Base-by-base conservation (phyloP, 2,329 filamentous ascomycete genomes). In the Hypoxylon sp. region DNA sequence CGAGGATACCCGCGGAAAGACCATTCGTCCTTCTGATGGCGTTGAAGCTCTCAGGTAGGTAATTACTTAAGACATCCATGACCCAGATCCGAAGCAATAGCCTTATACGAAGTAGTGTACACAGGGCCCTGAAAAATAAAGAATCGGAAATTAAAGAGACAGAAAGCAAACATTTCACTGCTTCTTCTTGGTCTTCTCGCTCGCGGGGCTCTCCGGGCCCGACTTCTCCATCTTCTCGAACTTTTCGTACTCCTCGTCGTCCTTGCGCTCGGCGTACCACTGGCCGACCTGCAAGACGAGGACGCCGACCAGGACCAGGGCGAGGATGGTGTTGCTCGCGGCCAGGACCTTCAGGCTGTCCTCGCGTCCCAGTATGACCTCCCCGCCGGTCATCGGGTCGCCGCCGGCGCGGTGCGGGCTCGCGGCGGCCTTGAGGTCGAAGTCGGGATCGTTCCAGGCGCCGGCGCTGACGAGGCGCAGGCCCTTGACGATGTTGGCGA, bases 201-300 rank as follows among this genome's bases (percentile, higher is more conserved):
- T 42, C 7, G 62, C 59, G 11, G 51, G 30, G 29, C 59, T 60
- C 27, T 44, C 50, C 15, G 42, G 50, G 9, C 52, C 77, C 3
- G 48, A 54, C 52, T 65, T 60, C 30, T 65, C 55, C 46, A 54
- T 55, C 30, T 50, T 73, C 61, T 86, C 82, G 58, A 87, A 79
- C 68, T 84, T 81, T 67, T 83, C 84, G 47, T 82, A 79, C 72
- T 97, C 92, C 69, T 92, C 88, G 66, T 81, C 80, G 73, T 97
- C 92, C 76, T 95, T 95, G 69, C 90, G 82, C 81, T 97, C 92
- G 17, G 94, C 94, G 75, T 99, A 99, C 94, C 93, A 97, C 80
- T 97, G 91, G 7, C 94, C 94, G 13, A 91, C 91, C 82, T 99
- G 94, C 67, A 99, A 75, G 23, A 97, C 90, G 60, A 99, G 71